These are phyloP conservation scores for Giardia duodenalis DNA, from an alignment of 208 protist species.

Conservation along the genomic window DNA sequence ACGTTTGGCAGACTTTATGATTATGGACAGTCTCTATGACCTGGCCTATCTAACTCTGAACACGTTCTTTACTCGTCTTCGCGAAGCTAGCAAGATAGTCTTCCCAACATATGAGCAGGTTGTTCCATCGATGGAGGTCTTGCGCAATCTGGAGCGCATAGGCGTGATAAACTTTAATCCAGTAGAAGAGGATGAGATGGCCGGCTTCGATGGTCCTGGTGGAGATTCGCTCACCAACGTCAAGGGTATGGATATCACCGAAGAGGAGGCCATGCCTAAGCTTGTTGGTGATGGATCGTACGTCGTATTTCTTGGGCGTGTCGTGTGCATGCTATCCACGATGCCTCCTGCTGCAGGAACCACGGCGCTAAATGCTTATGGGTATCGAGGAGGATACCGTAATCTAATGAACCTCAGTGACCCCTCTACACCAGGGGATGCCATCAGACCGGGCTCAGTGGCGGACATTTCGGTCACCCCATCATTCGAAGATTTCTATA, in stretches of 20 bases:
- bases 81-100: background rate
- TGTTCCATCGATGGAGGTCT: background rate
- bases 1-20: constrained; percentile 25
- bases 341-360: background rate
- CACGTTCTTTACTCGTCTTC: background rate
- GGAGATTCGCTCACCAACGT: background rate
- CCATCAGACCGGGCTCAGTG: background rate
- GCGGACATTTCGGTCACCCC: background rate
- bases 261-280: background rate
- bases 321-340: background rate
- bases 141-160: background rate
- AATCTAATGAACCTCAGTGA: background rate
- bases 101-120: background rate
- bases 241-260: background rate
- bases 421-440: background rate
- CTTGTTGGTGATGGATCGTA: background rate
- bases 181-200: constrained; percentile 4
- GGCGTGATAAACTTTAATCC: background rate
- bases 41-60: background rate
- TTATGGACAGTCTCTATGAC: constrained; percentile 27
- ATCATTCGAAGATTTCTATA: constrained; percentile 1
- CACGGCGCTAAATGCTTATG: background rate
- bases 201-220: too few species aligned
- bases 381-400: background rate
- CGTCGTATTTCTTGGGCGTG: background rate